These are phyloP conservation scores for Termitomyces bulborhizus DNA, from an alignment of 768 basidiomycete species.

Conservation along the genomic window DNA sequence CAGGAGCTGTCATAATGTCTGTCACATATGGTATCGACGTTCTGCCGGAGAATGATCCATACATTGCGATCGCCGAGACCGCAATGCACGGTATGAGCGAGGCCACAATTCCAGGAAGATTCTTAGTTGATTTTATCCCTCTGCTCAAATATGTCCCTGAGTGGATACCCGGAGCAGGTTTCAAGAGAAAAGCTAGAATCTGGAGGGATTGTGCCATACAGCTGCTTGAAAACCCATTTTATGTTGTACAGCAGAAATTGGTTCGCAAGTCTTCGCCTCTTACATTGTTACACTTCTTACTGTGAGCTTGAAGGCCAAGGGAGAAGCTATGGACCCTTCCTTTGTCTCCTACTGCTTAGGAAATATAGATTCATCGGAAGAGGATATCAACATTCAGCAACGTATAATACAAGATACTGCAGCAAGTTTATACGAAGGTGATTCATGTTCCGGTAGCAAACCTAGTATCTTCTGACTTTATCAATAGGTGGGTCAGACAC, in stretches of 20 bases:
- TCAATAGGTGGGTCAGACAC: conserved; percentile 4
- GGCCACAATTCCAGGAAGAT: conserved; percentile 22
- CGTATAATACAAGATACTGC: neutral
- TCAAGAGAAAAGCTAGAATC: conserved; percentile 24
- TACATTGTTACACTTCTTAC: neutral
- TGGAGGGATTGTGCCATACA: conserved; percentile 13
- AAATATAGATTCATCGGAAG: neutral
- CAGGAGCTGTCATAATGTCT: conserved; percentile 22
- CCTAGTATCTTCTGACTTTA: neutral
- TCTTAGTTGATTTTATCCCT: conserved; percentile 25
- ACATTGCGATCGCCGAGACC: conserved; percentile 25
- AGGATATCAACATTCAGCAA: neutral
- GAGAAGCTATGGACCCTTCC: conserved; percentile 15
- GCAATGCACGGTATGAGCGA: conserved; percentile 22
- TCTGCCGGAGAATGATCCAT: conserved; percentile 26
- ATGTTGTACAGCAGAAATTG: conserved; percentile 8
- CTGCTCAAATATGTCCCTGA: conserved; percentile 27
- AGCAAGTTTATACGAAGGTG: neutral
- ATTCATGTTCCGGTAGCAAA: conserved; percentile 3
- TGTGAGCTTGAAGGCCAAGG: neutral
- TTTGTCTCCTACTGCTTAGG: conserved; percentile 12
- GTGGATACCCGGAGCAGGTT: conserved; percentile 30
- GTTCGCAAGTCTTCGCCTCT: conserved; percentile 2
- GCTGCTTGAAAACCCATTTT: conserved; percentile 20
- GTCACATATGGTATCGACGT: conserved; percentile 29